Base-by-base conservation (phyloP, 2,329 filamentous ascomycete species). In the Chaetomium sp. region DNA sequence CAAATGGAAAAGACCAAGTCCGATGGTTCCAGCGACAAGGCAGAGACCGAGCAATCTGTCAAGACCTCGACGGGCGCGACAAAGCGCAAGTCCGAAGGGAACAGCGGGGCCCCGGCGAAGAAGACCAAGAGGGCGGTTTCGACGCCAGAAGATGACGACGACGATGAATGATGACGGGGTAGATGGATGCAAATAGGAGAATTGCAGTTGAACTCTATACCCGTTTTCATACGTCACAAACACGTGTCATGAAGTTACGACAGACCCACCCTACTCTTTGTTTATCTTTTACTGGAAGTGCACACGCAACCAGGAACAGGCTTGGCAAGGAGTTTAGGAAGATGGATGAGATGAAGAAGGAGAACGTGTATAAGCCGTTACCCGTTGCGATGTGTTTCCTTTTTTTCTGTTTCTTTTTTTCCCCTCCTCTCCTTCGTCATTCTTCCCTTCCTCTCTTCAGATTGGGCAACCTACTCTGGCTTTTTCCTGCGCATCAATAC, bases 1-100 rank as follows among this genome's bases (percentile, higher is more conserved):
- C 86, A 88, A 50, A 91, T 96, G 77, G 91, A 96, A 67, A 82
- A 84, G 64, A 80, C 78, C 48, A 81, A 81, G 65, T 75, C 61
- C 5, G 53, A 34, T 5, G 56, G 49, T 10, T n/a, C 49, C 38
- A 41, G 71, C 42, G 55, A 49, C 40, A 65, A 64, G 50, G 42
- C 53, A n/a, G 61, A 61, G 14, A 42, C 51, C 9, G 67, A 73
- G 53, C 50, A 45, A 27, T 11, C 65, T 35, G 60, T 62, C n/a
- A 63, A 63, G 55, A 62, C 67, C 7, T 57, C 61, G 44, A 71
- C 70, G 59, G 64, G 75, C 8, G 79, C 79, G 54, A 76, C 74
- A 37, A 86, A 86, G 72, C 77, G 83, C 64, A 86, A 85, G 69
- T 81, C 82, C 6, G 79, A 82, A 56, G 72, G 73, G 35, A 35